Percentiles rank a stretch among this genome's conserved stretches.
Conservation (phyloP, 192 early-diverging fungal species). For the Coemansia umbellata region DNA sequence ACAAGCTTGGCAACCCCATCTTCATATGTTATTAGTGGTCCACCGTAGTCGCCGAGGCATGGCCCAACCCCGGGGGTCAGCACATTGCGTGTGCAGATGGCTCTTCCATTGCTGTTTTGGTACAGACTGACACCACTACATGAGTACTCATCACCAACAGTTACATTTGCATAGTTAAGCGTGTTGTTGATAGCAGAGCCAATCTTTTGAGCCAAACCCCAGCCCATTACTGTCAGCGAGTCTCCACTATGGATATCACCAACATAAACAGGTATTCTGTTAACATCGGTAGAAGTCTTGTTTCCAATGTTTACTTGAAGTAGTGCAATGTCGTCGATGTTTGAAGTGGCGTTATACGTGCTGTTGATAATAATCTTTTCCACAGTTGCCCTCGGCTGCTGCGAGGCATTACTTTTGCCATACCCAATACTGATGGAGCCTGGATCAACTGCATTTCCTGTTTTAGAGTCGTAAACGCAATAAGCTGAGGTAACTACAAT, state of each 20-base stretch:
- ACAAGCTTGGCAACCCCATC: constrained; percentile 27
- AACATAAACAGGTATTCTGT: constrained; percentile 31
- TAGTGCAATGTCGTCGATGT: constrained; percentile 37
- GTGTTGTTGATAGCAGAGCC: constrained; percentile 20
- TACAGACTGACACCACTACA: constrained; percentile 19
- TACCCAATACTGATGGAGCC: constrained; percentile 29
- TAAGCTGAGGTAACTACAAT: constrained; percentile 39
- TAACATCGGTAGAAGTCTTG: constrained; percentile 13
- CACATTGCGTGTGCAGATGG: constrained; percentile 35
- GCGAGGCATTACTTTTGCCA: constrained; percentile 22
- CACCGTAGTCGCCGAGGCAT: constrained; percentile 40
- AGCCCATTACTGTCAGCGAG: constrained; percentile 34
- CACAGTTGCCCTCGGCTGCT: constrained; percentile 22
- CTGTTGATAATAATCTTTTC: constrained; percentile 24
- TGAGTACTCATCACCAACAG: constrained; percentile 31
- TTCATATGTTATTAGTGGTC: constrained; percentile 32
- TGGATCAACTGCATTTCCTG: constrained; percentile 15
- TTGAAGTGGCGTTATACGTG: constrained; percentile 19
- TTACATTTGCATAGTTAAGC: constrained; percentile 31
- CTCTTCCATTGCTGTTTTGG: constrained; percentile 35
- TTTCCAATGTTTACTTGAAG: constrained; percentile 27
- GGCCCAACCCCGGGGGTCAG: constrained; percentile 27
- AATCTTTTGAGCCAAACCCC: constrained; percentile 31
- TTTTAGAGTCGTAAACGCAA: constrained; percentile 22
- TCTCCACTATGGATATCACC: constrained; percentile 25